Conservation (phyloP, 2,329 filamentous ascomycete genomes). For the Penicillium sp. region DNA sequence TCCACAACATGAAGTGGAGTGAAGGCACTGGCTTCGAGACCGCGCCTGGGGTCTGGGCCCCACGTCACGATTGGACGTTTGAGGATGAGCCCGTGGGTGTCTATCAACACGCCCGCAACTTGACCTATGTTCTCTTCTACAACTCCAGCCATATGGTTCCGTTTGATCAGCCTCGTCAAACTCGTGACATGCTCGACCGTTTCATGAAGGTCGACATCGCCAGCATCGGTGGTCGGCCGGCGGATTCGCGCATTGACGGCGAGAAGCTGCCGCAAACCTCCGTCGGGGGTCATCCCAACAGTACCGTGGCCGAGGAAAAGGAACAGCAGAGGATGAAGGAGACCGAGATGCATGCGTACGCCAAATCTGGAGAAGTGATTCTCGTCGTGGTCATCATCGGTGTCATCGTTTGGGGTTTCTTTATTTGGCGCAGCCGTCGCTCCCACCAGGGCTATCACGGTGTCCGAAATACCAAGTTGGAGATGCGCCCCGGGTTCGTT, state of each 20-base stretch:
- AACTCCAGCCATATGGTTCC: slow-evolving; percentile 98
- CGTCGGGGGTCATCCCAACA: slow-evolving; percentile 67
- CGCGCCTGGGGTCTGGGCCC: slow-evolving; percentile 79
- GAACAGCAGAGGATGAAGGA: slow-evolving; percentile 70
- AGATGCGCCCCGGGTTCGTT: slow-evolving; percentile 30
- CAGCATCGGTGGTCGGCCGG: slow-evolving; percentile 72
- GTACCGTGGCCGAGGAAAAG: slow-evolving; percentile 59
- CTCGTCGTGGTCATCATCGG: slow-evolving; percentile 73
- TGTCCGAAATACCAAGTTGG: slow-evolving; percentile 41
- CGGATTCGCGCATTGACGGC: slow-evolving; percentile 76
- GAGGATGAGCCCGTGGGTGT: slow-evolving; percentile 82
- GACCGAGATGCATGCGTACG: slow-evolving; percentile 84
- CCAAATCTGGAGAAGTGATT: slow-evolving; percentile 77
- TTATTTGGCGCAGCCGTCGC: slow-evolving; percentile 54
- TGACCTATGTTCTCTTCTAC: slow-evolving; percentile 93
- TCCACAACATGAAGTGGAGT: slow-evolving; percentile 86
- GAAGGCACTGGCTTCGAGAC: slow-evolving; percentile 86
- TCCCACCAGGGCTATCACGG: slow-evolving; percentile 41
- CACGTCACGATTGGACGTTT: slow-evolving; percentile 89
- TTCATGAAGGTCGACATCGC: slow-evolving; percentile 92
- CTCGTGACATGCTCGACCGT: slow-evolving; percentile 92
- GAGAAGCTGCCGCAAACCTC: slow-evolving; percentile 73
- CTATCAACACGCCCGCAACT: slow-evolving; percentile 89
- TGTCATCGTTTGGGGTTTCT: slow-evolving; percentile 67
- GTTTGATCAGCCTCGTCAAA: slow-evolving; percentile 80